A percentile compares a stretch with the other conserved stretches of the same genome.
These are phyloP conservation scores for Teratosphaeria gauchensis DNA, from an alignment of 2,329 filamentous ascomycete species.

Conservation along the genomic window DNA sequence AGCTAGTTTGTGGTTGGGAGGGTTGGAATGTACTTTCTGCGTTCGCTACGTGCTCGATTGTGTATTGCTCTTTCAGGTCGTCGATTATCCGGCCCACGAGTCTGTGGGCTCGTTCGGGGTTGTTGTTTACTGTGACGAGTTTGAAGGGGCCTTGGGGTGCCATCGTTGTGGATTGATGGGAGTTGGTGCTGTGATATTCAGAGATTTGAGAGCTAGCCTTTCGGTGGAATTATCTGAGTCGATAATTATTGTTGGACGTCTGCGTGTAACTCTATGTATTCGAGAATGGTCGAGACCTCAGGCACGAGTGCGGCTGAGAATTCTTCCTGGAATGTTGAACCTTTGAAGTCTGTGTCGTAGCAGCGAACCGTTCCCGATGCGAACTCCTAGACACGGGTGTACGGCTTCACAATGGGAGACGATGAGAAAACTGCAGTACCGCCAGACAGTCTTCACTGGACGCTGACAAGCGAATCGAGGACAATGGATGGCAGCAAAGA, in stretches of 20 bases:
- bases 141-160: conserved; percentile 44
- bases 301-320: not conserved
- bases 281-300: not conserved
- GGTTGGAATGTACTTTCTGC: conserved; percentile 43
- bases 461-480: not conserved
- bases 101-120: conserved; percentile 53
- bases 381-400: no score
- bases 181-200: not conserved
- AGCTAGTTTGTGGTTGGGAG: not conserved
- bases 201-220: no score
- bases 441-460: not conserved
- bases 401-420: not conserved
- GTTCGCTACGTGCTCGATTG: conserved; percentile 54
- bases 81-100: conserved; percentile 54
- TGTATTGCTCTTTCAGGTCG: conserved; percentile 53
- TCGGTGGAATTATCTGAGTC: not conserved
- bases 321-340: not conserved
- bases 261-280: not conserved
- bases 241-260: not conserved
- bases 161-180: not conserved
- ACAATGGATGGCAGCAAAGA: not conserved
- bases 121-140: conserved; percentile 59
- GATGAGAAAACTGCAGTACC: not conserved
- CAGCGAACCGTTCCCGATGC: no score
- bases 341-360: not conserved